phyloP scores from a whole-genome alignment of 2,329 filamentous ascomycete genomes.

The Colletotrichum nymphaeae region DNA sequence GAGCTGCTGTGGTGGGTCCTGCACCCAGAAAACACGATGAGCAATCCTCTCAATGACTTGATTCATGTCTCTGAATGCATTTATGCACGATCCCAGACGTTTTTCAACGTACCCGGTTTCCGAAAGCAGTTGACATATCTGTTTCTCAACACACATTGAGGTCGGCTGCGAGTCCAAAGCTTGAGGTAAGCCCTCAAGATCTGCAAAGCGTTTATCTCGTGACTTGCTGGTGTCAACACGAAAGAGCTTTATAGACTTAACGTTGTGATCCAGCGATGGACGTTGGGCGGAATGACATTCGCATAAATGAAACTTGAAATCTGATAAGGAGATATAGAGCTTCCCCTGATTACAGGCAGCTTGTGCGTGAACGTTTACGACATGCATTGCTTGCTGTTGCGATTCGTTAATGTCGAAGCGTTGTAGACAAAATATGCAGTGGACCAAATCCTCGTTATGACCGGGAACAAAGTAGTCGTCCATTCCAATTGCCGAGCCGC shows the following conservation, averaged over 20 bases:
- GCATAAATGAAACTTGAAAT: background rate
- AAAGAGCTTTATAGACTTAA: background rate
- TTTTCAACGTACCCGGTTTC: background rate
- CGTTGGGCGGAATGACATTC: background rate
- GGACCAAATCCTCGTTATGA: background rate
- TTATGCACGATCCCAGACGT: background rate
- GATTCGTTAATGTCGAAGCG: background rate
- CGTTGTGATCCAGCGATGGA: background rate
- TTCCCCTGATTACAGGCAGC: background rate
- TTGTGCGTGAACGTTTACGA: background rate
- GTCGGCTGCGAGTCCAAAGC: background rate
- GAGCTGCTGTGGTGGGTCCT: background rate
- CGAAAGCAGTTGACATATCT: background rate
- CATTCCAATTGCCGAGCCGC: background rate
- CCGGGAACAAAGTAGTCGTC: background rate
- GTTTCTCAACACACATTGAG: background rate
- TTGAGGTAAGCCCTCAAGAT: background rate
- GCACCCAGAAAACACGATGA: background rate
- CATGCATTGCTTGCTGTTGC: background rate
- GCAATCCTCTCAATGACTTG: background rate
- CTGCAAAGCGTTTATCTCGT: background rate
- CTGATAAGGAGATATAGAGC: rapidly evolving
- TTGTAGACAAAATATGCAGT: background rate
- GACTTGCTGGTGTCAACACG: background rate
- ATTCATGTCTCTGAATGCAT: background rate